phyloP scores from a whole-genome alignment of 2,329 filamentous ascomycete species.

The Xenoacremonium recifei region DNA sequence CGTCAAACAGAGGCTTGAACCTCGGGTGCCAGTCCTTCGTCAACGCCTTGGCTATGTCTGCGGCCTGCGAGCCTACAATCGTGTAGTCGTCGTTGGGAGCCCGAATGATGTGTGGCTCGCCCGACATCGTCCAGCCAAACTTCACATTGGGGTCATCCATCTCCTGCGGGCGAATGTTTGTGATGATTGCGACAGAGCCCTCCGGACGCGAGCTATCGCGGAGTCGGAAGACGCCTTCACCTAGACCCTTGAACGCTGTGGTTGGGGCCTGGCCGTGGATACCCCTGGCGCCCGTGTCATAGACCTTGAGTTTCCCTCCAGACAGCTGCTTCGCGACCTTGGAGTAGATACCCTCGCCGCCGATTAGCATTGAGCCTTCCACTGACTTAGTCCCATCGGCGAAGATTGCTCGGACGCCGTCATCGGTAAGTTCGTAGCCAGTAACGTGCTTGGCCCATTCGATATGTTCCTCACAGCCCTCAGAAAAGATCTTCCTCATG shows the following conservation, averaged over 20 bases:
- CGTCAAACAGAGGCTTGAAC: constrained; percentile 55
- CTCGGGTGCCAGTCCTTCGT: constrained; percentile 55
- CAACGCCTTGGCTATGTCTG: constrained; percentile 55
- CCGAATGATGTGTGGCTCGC: constrained; percentile 54
- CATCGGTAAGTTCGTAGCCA: constrained; percentile 55
- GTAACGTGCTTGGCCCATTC: constrained; percentile 55
- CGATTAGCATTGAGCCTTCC: constrained; percentile 59
- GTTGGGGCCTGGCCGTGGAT: constrained; percentile 66
- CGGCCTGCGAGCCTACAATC: constrained; percentile 55
- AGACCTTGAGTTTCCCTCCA: constrained; percentile 56
- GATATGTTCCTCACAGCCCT: constrained; percentile 54
- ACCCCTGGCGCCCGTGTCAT: constrained; percentile 60
- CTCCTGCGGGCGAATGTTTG: constrained; percentile 60
- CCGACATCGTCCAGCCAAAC: constrained; percentile 65
- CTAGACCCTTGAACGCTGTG: constrained; percentile 58
- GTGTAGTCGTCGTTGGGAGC: constrained; percentile 60
- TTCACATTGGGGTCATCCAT: constrained; percentile 55
- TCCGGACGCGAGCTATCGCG: constrained; percentile 45
- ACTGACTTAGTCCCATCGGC: constrained; percentile 57
- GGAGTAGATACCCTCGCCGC: constrained; percentile 63
- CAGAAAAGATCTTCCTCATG: constrained; percentile 58
- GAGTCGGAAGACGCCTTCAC: constrained; percentile 62
- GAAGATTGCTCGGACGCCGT: constrained; percentile 57
- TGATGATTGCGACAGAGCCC: constrained; percentile 56
- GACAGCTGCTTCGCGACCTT: constrained; percentile 59